Conservation (phyloP, 441 rosid species). For the Geranium incanum region DNA sequence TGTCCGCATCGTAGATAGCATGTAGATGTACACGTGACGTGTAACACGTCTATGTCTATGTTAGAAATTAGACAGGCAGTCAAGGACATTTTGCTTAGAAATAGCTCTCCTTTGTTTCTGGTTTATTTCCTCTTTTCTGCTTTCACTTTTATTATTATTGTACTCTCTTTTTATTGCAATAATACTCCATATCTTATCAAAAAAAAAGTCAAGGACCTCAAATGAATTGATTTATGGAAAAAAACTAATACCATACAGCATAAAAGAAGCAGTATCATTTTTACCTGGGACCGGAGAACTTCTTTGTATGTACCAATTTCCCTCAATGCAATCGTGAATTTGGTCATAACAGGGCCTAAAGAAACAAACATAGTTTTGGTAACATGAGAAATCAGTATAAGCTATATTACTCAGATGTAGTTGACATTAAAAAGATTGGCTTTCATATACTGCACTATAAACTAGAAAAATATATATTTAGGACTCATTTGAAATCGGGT, state of each 20-base stretch:
- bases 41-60: no score
- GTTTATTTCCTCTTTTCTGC: no score
- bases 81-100: no score
- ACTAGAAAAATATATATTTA: background rate
- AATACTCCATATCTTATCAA: no score
- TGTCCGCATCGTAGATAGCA: background rate
- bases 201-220: background rate
- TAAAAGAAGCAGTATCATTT: slow-evolving; percentile 1
- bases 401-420: background rate
- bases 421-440: background rate
- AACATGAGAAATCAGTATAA: background rate
- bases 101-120: background rate
- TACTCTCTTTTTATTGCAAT: no score
- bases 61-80: background rate
- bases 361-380: slow-evolving; percentile 23
- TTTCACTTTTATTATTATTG: no score
- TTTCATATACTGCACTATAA: background rate
- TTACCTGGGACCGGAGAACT: slow-evolving; percentile 95
- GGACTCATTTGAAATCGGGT: background rate
- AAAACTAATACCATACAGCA: background rate
- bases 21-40: background rate
- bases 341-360: slow-evolving; percentile 98
- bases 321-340: slow-evolving; percentile 95
- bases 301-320: slow-evolving; percentile 99
- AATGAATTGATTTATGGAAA: background rate